A percentile compares a stretch with the other conserved stretches of the same genome.
Evolutionary conservation across 345 rosid genomes (phyloP).

Genomic region (Hibiscus mutabilis): DNA sequence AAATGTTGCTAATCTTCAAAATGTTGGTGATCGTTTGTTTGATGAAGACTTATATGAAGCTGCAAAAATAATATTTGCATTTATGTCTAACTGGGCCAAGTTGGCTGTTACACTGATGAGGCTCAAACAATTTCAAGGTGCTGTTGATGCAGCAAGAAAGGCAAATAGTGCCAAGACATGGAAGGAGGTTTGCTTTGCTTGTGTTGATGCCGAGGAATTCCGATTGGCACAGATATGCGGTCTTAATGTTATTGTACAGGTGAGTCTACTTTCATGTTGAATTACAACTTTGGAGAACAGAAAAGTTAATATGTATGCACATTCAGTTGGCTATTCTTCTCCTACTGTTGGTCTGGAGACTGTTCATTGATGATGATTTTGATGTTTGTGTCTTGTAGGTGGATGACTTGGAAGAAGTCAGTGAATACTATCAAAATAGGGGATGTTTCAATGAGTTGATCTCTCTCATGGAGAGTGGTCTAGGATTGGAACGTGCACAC

Average conservation of each 20-base stretch:
- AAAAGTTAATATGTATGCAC: not conserved
- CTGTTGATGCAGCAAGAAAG: constrained; percentile 97
- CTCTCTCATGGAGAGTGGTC: constrained; percentile 98
- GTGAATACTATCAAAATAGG: constrained; percentile 94
- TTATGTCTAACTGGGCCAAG: constrained; percentile 97
- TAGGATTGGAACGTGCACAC: constrained; percentile 96
- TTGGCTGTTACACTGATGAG: constrained; percentile 88
- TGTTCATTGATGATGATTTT: not conserved
- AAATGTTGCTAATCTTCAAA: constrained; percentile 92
- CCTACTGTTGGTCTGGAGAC: not conserved
- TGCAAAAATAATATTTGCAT: constrained; percentile 89
- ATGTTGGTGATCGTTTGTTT: constrained; percentile 87
- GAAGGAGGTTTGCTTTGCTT: constrained; percentile 98
- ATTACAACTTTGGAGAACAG: not conserved
- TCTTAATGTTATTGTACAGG: constrained; percentile 90
- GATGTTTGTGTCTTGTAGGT: constrained; percentile 43
- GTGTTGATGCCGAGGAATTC: constrained; percentile 96
- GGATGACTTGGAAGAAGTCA: constrained; percentile 96
- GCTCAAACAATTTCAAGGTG: constrained; percentile 90
- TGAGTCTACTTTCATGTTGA: constrained; percentile 17
- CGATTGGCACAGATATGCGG: constrained; percentile 92
- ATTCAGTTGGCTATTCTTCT: not conserved
- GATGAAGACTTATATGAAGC: constrained; percentile 85
- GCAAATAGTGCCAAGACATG: constrained; percentile 98
- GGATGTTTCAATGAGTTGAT: constrained; percentile 93